Evolutionary conservation across 805 yeast species (phyloP).

Genomic region (Candida rishiriensis): DNA sequence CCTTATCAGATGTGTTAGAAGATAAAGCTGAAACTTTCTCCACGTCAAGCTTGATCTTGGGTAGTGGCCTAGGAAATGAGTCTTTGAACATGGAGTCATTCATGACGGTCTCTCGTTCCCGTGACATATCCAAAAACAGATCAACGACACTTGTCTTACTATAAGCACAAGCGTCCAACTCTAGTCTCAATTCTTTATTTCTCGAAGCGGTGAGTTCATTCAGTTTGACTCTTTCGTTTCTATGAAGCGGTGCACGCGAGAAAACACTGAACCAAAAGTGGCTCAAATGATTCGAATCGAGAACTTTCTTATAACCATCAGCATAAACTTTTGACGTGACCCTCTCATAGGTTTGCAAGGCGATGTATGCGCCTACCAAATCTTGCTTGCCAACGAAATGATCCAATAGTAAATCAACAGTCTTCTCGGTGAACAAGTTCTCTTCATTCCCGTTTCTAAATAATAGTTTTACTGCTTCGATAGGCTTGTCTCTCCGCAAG

Average conservation of each 20-base stretch:
- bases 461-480: conserved; percentile 2
- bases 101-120: not conserved
- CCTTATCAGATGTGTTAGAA: not conserved
- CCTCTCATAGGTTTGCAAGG: conserved; percentile 1
- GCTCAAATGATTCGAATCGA: no score
- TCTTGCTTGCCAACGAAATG: conserved; percentile 2
- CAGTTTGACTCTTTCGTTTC: no score
- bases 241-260: no score
- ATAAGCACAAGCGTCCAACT: no score
- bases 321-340: not conserved
- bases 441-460: not conserved
- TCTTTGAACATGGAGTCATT: not conserved
- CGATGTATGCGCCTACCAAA: conserved; percentile 1
- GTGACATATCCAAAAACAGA: not conserved
- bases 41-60: no score
- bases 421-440: not conserved
- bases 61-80: not conserved
- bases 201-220: no score
- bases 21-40: no score
- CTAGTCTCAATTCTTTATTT: no score
- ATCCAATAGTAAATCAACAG: conserved; percentile 1
- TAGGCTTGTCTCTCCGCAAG: conserved; percentile 1
- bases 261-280: no score
- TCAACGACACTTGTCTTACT: no score
- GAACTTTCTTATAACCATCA: no score